Conservation (phyloP, 805 yeast species). For the Candida anglica region DNA sequence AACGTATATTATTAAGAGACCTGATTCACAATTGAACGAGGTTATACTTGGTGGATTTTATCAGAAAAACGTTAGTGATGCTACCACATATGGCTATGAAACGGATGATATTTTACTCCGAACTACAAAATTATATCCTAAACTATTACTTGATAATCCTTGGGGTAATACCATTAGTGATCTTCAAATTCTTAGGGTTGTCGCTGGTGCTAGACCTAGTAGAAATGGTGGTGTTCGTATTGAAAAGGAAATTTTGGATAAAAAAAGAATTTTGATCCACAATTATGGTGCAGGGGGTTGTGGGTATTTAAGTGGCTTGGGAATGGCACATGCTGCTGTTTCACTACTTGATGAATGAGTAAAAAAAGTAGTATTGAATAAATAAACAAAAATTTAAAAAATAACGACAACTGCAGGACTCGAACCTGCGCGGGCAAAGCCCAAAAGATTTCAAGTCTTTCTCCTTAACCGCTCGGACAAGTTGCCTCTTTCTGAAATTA, state of each 20-base stretch:
- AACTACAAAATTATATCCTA: conserved; percentile 13
- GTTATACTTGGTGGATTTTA: conserved; percentile 19
- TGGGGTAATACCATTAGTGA: conserved; percentile 10
- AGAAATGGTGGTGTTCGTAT: conserved; percentile 22
- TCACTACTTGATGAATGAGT: neutral
- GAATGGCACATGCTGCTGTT: conserved; percentile 13
- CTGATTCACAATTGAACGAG: conserved; percentile 11
- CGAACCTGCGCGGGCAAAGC: conserved; percentile 51
- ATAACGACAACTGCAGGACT: conserved; percentile 45
- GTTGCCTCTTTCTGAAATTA: conserved; percentile 27
- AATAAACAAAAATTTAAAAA: too few species aligned
- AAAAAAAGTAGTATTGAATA: neutral
- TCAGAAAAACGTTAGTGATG: conserved; percentile 15
- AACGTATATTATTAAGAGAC: conserved; percentile 22
- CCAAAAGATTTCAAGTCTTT: conserved; percentile 47
- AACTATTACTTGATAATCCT: conserved; percentile 10
- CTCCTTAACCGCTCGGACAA: conserved; percentile 48
- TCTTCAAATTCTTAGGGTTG: conserved; percentile 16
- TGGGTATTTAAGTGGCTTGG: conserved; percentile 20
- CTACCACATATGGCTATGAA: conserved; percentile 12
- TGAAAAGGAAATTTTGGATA: conserved; percentile 9
- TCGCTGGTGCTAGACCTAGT: conserved; percentile 20
- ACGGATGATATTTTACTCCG: conserved; percentile 15
- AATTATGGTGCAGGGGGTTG: conserved; percentile 25
- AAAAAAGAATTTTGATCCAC: conserved; percentile 11